Conservation (phyloP, 768 basidiomycete species). For the Boletus barrowsii region DNA sequence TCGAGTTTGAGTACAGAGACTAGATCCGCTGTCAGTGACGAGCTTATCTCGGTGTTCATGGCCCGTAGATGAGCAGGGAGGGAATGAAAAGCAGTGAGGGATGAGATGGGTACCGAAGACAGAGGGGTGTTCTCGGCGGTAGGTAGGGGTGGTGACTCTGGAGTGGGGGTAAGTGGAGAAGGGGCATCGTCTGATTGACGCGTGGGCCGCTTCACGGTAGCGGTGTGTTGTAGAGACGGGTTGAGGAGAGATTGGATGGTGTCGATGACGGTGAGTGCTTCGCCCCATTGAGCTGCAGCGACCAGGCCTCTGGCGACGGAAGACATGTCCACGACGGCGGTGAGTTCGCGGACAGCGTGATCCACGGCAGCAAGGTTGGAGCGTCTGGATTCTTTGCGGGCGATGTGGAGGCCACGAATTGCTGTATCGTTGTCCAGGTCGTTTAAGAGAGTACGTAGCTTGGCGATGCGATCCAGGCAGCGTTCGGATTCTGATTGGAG, state of each 20-base stretch:
- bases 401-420: slow-evolving; percentile 72
- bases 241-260: slow-evolving; percentile 62
- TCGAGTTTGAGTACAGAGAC: slow-evolving; percentile 68
- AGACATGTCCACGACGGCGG: slow-evolving; percentile 74
- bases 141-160: slow-evolving; percentile 26
- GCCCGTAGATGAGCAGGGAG: slow-evolving; percentile 71
- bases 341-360: slow-evolving; percentile 61
- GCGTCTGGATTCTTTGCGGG: slow-evolving; percentile 61
- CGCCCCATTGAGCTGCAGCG: slow-evolving; percentile 83
- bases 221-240: slow-evolving; percentile 5
- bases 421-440: slow-evolving; percentile 78
- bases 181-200: slow-evolving; percentile 17
- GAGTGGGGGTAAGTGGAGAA: slow-evolving; percentile 36
- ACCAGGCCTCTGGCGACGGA: slow-evolving; percentile 70
- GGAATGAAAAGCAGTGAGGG: slow-evolving; percentile 67
- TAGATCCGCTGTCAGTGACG: slow-evolving; percentile 73
- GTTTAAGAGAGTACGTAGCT: slow-evolving; percentile 65
- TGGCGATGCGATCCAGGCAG: slow-evolving; percentile 72
- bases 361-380: slow-evolving; percentile 57
- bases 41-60: slow-evolving; percentile 72
- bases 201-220: slow-evolving; percentile 1
- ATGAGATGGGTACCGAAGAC: slow-evolving; percentile 56
- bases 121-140: slow-evolving; percentile 28
- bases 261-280: slow-evolving; percentile 75
- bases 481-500: slow-evolving; percentile 85